Base-by-base conservation (phyloP, 805 yeast species). In the Wickerhamiella dianesei region DNA sequence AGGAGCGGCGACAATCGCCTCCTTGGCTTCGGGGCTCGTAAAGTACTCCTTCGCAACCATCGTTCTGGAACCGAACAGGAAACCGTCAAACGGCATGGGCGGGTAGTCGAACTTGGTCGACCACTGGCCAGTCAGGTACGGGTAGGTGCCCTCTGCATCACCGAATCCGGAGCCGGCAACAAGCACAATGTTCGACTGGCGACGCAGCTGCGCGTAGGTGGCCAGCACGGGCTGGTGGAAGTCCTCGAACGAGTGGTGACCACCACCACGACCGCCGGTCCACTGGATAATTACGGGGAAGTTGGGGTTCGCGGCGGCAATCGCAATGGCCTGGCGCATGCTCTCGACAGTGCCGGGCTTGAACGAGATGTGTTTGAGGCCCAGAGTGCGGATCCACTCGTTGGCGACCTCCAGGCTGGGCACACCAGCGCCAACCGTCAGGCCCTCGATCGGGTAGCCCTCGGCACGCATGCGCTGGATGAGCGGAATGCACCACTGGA, bases 221-320 rank as follows among this genome's bases (percentile, higher is more conserved):
- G 86, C 95, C 62, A 92, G 71, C 56, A 92, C 76, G 56, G 98
- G 97, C 63, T 88, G 89, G 68, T 92, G 98, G 92, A 89, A 87
- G 71, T 92, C 99, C 74, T 92, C 99, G 62, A 79, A 92, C 44
- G 97, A 89, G 68, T 92, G 99, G 67, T 92, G 99, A 63, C 99
- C 99, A 76, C 99, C 99, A 72, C 96, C 99, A 76, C 99, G 88
- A 68, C 99, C 99, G 76, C 97, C 98, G 50, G 99, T 92, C 99
- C 99, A 92, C 73, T 92, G 98, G 59, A 92, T 71, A 47, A 92
- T 89, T 61, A 92, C 86, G 54, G 98, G 99, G 88, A 92, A 92
- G 53, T 66, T 70, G 56, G 98, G 98, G 69, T 88, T 94, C 44
- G 94, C 88, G 63, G 83, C 85, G 47, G 99, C 98, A 62, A 92